Evolutionary conservation across 2,329 filamentous ascomycete genomes (phyloP), one percentile per base, ranked within the genome.

Genomic region (Hymenoscyphus repandus): DNA sequence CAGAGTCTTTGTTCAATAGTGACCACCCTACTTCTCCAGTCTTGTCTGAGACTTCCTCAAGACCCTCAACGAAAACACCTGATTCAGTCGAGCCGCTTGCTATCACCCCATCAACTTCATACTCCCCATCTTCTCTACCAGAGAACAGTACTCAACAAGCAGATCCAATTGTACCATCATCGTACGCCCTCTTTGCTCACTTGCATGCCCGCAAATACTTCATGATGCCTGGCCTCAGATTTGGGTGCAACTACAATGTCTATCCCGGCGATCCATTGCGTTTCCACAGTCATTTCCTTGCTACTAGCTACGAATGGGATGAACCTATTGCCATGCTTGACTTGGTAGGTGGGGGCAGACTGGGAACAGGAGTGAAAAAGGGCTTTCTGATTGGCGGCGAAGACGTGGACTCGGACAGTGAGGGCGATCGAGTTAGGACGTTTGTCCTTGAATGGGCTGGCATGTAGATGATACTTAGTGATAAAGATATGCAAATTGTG

Each of bases 361-460:
- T 99, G 56, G 93, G 91, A 0, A 97, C 93, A 2, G 89, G 89
- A 45, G 93, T 97, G 17, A 99, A 99, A 76, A 99, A 99, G 70
- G 88, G 89, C 0, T 96, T 90, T 62, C 72, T 99, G 48, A 78
- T 99, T 51, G 92, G 91, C 6, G 90, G 89, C 0, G 75, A 79
- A 60, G 72, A 78, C 48, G 63, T 68, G 42, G 58, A 61, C 13
- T 66, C 64, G 11, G 60, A 60, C 18, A 47, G 54, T 54, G 57
- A 38, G 49, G 61, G 63, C 36, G 67, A 72, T 32, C 67, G 65
- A 10, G 74, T 92, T 18, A 78, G 88, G 58, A 80, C 86, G 0
- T 96, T 95, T 64, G 91, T 87, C 60, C 79, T 96, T 47, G 91
- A 96, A 71, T 96, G 91, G 92, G 91, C 88, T 47, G 90, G 88